Conservation (phyloP, 441 rosid genomes). For the Pelargonium fulgidum region DNA sequence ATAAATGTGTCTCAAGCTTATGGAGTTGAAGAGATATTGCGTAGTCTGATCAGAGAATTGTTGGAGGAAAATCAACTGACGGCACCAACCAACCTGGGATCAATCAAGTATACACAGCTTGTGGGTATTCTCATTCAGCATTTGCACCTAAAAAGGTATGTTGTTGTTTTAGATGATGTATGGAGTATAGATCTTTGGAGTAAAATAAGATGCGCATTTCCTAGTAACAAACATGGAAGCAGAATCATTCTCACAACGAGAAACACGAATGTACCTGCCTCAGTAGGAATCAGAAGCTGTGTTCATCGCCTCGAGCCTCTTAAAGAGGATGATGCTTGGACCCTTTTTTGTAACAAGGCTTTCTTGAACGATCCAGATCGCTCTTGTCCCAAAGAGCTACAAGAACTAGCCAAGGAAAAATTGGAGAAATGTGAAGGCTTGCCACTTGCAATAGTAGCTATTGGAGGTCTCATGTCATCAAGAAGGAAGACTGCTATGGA, state of each 20-base stretch:
- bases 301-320: constrained; percentile 7
- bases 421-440: constrained; percentile 7
- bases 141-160: constrained; percentile 11
- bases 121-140: neutral
- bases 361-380: neutral
- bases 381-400: constrained; percentile 5
- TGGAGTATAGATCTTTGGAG: constrained; percentile 21
- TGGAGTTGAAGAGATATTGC: neutral
- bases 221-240: constrained; percentile 9
- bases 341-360: constrained; percentile 5
- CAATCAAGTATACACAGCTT: neutral
- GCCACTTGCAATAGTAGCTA: constrained; percentile 8
- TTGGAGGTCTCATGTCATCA: constrained; percentile 1
- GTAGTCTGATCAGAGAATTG: constrained; percentile 2
- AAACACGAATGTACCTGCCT: neutral
- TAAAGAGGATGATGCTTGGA: constrained; percentile 2
- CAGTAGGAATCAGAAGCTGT: neutral
- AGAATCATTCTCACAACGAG: constrained; percentile 21
- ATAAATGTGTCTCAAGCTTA: neutral
- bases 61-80: neutral
- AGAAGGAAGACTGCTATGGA: neutral
- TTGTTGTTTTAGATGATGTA: constrained; percentile 23
- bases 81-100: neutral
- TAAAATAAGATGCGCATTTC: constrained; percentile 8
- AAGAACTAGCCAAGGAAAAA: neutral